Percentiles rank a stretch among this genome's conserved stretches.
Conservation (phyloP, 1,139 yeast species). For the Blastobotrys illinoisensis region DNA sequence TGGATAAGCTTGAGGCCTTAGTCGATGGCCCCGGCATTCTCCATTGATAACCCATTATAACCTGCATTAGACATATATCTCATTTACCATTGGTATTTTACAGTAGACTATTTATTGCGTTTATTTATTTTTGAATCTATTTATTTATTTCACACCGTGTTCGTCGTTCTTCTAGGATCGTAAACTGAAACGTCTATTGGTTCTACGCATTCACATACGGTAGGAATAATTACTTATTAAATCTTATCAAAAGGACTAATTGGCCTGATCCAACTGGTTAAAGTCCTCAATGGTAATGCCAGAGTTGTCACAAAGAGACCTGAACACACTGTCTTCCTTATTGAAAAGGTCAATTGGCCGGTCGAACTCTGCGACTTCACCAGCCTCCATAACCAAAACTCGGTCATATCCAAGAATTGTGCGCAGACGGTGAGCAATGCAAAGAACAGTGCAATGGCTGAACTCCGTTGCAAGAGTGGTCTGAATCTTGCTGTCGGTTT, state of each 20-base stretch:
- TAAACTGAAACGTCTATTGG: too few relatives aligned
- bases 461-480: slow-evolving; percentile 59
- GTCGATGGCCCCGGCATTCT: slow-evolving; percentile 12
- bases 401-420: slow-evolving; percentile 65
- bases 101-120: not conserved
- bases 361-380: slow-evolving; percentile 57
- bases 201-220: too few relatives aligned
- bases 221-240: not conserved
- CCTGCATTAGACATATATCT: too few relatives aligned
- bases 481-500: slow-evolving; percentile 70
- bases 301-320: slow-evolving; percentile 57
- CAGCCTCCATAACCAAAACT: slow-evolving; percentile 62
- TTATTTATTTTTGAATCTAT: not conserved
- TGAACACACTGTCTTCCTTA: slow-evolving; percentile 42
- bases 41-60: not conserved
- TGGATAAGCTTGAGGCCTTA: slow-evolving; percentile 17
- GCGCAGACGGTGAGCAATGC: slow-evolving; percentile 76
- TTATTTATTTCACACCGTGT: not conserved
- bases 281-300: slow-evolving; percentile 43
- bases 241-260: not conserved
- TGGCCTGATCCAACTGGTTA: not conserved
- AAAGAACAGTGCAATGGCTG: slow-evolving; percentile 60
- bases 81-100: too few relatives aligned
- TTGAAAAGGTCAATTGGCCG: slow-evolving; percentile 38
- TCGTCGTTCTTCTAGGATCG: too few relatives aligned